phyloP scores from a whole-genome alignment of 2,329 filamentous ascomycete genomes.

The Verticillium nubilum region DNA sequence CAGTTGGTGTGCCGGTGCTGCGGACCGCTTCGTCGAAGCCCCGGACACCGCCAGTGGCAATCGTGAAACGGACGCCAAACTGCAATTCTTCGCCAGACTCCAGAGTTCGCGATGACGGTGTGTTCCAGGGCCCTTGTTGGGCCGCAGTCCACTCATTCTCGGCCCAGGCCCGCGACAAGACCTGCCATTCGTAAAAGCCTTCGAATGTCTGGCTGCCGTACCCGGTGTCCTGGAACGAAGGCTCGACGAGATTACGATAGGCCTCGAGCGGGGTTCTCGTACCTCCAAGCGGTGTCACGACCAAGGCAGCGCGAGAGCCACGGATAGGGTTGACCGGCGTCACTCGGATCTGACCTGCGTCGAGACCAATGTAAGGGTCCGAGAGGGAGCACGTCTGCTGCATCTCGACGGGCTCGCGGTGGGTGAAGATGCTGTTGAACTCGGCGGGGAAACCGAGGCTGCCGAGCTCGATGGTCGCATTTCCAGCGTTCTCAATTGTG shows the following conservation, averaged over 20 bases:
- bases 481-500: slow-evolving; percentile 40
- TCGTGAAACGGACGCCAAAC: slow-evolving; percentile 46
- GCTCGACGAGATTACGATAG: slow-evolving; percentile 47
- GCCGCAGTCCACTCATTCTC: slow-evolving; percentile 48
- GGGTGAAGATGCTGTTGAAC: slow-evolving; percentile 58
- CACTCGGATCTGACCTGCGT: slow-evolving; percentile 52
- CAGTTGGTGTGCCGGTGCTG: slow-evolving; percentile 38
- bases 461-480: slow-evolving; percentile 42
- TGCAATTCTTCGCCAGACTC: slow-evolving; percentile 36
- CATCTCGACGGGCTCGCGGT: slow-evolving; percentile 40
- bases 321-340: slow-evolving; percentile 31
- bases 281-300: slow-evolving; percentile 46
- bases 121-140: slow-evolving; percentile 45
- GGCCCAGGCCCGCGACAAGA: slow-evolving; percentile 46
- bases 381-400: slow-evolving; percentile 46
- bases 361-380: slow-evolving; percentile 53
- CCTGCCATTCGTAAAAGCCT: slow-evolving; percentile 56
- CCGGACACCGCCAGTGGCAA: slow-evolving; percentile 35
- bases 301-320: slow-evolving; percentile 46
- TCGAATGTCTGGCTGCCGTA: slow-evolving; percentile 54
- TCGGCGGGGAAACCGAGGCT: slow-evolving; percentile 53
- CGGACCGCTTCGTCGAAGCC: slow-evolving; percentile 41
- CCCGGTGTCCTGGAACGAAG: slow-evolving; percentile 25
- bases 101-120: slow-evolving; percentile 39
- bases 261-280: slow-evolving; percentile 44